phyloP scores from a whole-genome alignment of 345 rosid species.

The Eucalyptus sideroxylon region DNA sequence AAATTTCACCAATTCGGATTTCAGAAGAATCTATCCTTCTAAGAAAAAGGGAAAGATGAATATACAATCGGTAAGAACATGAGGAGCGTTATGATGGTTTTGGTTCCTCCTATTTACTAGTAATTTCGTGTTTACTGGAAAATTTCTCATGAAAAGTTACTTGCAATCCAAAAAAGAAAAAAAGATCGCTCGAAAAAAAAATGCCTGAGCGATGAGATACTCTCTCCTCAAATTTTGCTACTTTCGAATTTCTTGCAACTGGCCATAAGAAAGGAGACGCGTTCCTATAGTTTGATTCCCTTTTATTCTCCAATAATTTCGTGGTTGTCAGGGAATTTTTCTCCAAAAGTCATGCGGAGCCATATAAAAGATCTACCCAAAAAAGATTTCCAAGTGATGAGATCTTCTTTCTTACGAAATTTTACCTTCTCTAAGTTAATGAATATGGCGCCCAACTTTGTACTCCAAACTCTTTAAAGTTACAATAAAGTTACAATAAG shows the following conservation, averaged over 20 bases:
- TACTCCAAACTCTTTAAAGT: not conserved
- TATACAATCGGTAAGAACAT: not conserved
- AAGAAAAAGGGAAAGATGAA: not conserved
- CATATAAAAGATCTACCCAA: not conserved
- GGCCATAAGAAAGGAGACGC: not conserved
- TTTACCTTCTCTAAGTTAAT: not conserved
- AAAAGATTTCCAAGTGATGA: not conserved
- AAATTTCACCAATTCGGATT: not conserved
- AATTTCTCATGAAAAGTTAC: not conserved
- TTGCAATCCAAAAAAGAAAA: not conserved
- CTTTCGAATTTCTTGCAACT: not conserved
- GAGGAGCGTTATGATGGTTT: not conserved
- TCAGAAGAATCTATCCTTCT: not conserved
- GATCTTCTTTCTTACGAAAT: not conserved
- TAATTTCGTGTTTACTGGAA: not conserved
- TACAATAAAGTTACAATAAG: conserved; percentile 20
- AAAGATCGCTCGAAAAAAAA: not conserved
- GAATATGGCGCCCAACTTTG: not conserved
- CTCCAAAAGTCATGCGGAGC: not conserved
- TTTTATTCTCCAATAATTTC: not conserved
- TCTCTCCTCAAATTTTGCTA: not conserved
- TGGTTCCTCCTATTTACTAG: not conserved
- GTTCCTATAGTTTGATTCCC: not conserved
- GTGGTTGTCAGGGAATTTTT: not conserved
- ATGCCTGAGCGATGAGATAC: not conserved